Base-by-base conservation (phyloP, 495 filamentous ascomycete genomes). In the Trichoderma reesei region DNA sequence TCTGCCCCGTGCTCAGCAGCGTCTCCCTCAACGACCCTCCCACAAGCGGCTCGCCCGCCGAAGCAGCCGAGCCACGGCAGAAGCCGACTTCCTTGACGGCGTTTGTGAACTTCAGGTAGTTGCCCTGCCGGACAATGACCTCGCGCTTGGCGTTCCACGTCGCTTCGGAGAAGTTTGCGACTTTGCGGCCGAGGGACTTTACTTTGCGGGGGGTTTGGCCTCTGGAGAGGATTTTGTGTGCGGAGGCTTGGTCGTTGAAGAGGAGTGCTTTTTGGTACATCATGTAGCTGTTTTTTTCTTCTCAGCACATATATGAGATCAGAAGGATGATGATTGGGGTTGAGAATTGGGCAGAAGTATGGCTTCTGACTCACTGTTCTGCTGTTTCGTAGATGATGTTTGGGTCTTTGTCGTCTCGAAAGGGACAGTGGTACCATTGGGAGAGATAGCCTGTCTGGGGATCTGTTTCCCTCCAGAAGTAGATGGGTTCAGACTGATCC, bases 281-380 rank as follows among this genome's bases (percentile, higher is more conserved):
- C 84, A 87, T 85, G 72, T 84, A 86, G 70, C 76, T 79, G 36
- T n/a, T n/a, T n/a, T n/a, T n/a, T n/a, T n/a, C n/a, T n/a, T n/a
- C n/a, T n/a, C n/a, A n/a, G n/a, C n/a, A n/a, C 46, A 26, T n/a
- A 41, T 16, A 33, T 26, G 33, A 3, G 13, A 18, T 39, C n/a
- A 61, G 59, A 13, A n/a, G 20, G 7, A 5, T 56, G 3, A 13
- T 56, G 26, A 59, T 39, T n/a, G n/a, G n/a, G n/a, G n/a, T n/a
- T n/a, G n/a, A n/a, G n/a, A n/a, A 18, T 41, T 20, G 46, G 14
- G 38, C 20, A 34, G 10, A 13, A 20, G 8, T 11, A 7, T 33
- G 3, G 18, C 3, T 34, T 13, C 9, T 8, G 8, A 5, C 10
- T 31, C 37, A 72, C 71, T 77, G 74, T 64, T 77, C 73, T 26